Evolutionary conservation across 441 rosid genomes (phyloP).

Genomic region (Jatropha multifida): DNA sequence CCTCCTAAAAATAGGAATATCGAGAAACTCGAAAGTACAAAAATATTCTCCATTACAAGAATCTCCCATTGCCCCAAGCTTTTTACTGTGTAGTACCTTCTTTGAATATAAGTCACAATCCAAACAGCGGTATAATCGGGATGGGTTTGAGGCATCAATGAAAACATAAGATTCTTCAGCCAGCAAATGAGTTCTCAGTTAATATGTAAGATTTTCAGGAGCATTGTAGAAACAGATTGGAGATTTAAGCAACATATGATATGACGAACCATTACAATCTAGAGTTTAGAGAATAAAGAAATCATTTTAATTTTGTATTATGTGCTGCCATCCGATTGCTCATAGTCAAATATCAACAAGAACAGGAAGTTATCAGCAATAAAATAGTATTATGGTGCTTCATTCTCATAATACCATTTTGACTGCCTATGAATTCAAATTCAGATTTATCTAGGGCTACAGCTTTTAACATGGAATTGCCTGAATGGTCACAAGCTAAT

Average conservation of each 20-base stretch:
- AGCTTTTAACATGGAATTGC: not conserved
- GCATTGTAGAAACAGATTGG: not conserved
- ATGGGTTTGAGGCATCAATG: not conserved
- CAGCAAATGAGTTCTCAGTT: not conserved
- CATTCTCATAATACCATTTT: not conserved
- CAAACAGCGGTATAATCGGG: not conserved
- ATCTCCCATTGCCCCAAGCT: not conserved
- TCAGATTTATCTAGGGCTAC: not conserved
- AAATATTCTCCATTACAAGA: not conserved
- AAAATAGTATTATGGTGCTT: not conserved
- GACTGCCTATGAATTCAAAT: not conserved
- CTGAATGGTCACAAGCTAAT: constrained; percentile 7
- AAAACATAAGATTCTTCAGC: not conserved
- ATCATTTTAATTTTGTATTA: not conserved
- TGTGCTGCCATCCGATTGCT: not conserved
- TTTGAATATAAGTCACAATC: not conserved
- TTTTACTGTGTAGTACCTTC: too few relatives aligned
- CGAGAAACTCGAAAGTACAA: too few relatives aligned
- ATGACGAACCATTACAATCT: not conserved
- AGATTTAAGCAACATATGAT: not conserved
- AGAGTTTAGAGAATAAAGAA: not conserved
- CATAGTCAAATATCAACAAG: not conserved
- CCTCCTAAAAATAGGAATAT: not conserved
- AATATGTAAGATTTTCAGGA: not conserved
- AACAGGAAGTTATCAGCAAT: not conserved